Base-by-base conservation (phyloP, 441 rosid species). In the Bocquillonia castaneifolia region DNA sequence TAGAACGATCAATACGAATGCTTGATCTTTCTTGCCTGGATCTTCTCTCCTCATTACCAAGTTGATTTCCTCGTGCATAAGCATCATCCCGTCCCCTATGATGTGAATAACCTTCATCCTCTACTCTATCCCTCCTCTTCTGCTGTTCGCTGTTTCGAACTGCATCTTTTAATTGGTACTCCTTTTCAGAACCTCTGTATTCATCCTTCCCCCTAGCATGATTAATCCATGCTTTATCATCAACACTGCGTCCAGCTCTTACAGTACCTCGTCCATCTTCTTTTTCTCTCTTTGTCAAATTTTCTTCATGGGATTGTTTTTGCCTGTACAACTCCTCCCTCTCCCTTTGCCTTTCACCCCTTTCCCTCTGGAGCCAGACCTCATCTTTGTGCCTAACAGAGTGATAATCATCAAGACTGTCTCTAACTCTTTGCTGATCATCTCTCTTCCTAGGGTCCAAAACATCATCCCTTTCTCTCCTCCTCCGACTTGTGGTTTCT, bases 351-450 rank as follows among this genome's bases (percentile, higher is more conserved):
- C 86, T 81, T 59, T 93, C 96, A 25, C 81, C 82, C 73, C 89
- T 88, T 66, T 91, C 99, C 81, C 96, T 84, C 66, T 76, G 86
- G 63, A 76, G 64, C 87, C 86, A 84, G 56, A 59, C 71, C 76
- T 92, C 96, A 71, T 90, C 98, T 78, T 84, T 92, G 68, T 86
- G 92, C 82, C 92, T 84, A 66, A 75, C 78, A 82, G 94, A 79
- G 71, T 78, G 84, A 79, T 80, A 86, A 71, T 85, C 94, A 40
- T 86, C 90, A 77, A 82, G 74, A 77, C 72, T 79, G 64, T 89
- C 98, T 76, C 97, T 86, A 70, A 65, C 83, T 80, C 91, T 85
- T 74, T 81, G 90, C 80, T 82, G 93, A 70, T 83, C 88, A 56
- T 84, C 97, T 89, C 96, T 80, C 85, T 82, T 86, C 72, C 88